These are phyloP conservation scores for Didymella sp. DNA, from an alignment of 2,329 filamentous ascomycete genomes.

Conservation along the genomic window DNA sequence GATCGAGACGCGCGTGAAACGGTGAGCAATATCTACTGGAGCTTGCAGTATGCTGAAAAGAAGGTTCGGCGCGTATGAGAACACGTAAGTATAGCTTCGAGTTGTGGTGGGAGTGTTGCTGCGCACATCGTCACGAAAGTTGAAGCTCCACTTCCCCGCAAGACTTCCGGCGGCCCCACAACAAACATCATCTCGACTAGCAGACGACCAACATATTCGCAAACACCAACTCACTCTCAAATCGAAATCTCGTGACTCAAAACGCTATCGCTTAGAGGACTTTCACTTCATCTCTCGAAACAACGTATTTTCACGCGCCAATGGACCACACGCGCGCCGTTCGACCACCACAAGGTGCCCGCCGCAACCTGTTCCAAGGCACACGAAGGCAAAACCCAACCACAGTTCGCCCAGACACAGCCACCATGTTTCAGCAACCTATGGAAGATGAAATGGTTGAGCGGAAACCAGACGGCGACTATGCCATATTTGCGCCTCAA, in stretches of 20 bases:
- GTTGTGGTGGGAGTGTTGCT: no score
- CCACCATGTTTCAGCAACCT: constrained; percentile 29
- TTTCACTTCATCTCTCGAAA: background rate
- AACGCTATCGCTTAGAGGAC: background rate
- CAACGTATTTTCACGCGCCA: background rate
- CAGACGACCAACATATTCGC: background rate
- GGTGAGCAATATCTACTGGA: background rate
- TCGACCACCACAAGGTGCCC: constrained; percentile 35
- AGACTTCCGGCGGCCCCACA: constrained; percentile 24
- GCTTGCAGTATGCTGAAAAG: background rate
- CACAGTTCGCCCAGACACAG: constrained; percentile 30
- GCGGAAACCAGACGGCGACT: constrained; percentile 57
- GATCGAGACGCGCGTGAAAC: background rate
- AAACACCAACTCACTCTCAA: background rate
- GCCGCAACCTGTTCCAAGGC: constrained; percentile 42
- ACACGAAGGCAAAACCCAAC: constrained; percentile 34
- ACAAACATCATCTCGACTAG: constrained; percentile 14
- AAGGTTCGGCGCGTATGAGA: background rate
- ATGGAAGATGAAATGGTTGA: constrained; percentile 57
- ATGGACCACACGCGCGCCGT: constrained; percentile 32
- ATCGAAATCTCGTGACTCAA: background rate
- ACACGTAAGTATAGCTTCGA: background rate
- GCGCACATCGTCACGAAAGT: background rate
- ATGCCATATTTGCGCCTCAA: constrained; percentile 48
- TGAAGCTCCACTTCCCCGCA: constrained; percentile 24